Percentiles rank a stretch among this genome's conserved stretches.
Evolutionary conservation across 1,139 yeast genomes (phyloP).

Genomic region (Kurtzmaniella quercitrusa): DNA sequence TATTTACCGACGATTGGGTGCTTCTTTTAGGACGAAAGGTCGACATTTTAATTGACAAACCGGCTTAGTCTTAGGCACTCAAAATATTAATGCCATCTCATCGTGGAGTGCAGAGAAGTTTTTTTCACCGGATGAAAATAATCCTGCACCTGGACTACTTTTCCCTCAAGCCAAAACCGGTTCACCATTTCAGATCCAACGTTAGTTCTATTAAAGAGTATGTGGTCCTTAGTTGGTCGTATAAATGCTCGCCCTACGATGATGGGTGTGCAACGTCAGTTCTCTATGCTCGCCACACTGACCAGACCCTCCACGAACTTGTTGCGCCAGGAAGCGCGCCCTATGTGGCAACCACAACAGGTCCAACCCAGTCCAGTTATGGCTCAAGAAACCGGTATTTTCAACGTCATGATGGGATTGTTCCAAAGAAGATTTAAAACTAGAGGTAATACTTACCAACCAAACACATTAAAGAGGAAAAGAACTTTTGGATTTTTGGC

Average conservation of each 20-base stretch:
- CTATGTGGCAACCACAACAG: constrained; percentile 1
- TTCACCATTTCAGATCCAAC: not conserved
- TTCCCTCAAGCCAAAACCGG: too few species aligned
- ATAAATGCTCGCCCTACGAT: not conserved
- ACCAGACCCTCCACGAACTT: constrained; percentile 3
- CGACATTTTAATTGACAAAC: constrained; percentile 17
- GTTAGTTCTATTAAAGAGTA: not conserved
- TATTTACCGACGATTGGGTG: constrained; percentile 43
- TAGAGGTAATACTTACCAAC: constrained; percentile 94
- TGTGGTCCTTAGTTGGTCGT: not conserved
- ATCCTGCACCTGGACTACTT: not conserved
- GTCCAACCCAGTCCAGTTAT: constrained; percentile 16
- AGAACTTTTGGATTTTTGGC: constrained; percentile 89
- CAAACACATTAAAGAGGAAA: constrained; percentile 85
- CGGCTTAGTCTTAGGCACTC: not conserved
- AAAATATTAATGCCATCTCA: not conserved
- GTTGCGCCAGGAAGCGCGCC: constrained; percentile 1
- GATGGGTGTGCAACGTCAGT: constrained; percentile 5
- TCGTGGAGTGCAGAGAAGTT: not conserved
- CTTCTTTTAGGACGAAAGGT: constrained; percentile 35
- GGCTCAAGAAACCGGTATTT: constrained; percentile 11
- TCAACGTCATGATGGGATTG: constrained; percentile 26
- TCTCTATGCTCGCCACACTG: constrained; percentile 8
- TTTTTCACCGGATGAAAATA: not conserved
- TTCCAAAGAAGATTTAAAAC: constrained; percentile 71